A percentile compares a stretch with the other conserved stretches of the same genome.
These are phyloP conservation scores for Podaxis pistillaris DNA, from an alignment of 768 basidiomycete genomes.

Conservation along the genomic window DNA sequence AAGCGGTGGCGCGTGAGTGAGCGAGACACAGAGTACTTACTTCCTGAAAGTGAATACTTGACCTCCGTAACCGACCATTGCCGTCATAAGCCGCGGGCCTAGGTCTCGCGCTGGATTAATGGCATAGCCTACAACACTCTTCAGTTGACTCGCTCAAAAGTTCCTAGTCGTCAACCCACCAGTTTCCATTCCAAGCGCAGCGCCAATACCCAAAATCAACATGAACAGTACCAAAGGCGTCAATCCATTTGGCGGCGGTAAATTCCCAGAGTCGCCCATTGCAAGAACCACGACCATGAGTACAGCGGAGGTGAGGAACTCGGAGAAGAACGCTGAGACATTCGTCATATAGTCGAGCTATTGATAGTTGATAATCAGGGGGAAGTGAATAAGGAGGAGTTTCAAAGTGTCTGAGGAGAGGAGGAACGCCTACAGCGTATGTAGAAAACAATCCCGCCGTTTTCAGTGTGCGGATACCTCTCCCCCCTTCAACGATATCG, in stretches of 20 bases:
- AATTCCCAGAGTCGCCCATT: constrained; percentile 51
- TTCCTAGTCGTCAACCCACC: constrained; percentile 24
- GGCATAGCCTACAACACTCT: constrained; percentile 42
- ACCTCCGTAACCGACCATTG: constrained; percentile 72
- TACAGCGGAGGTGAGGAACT: constrained; percentile 56
- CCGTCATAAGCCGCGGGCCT: constrained; percentile 64
- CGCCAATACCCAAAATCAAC: constrained; percentile 55
- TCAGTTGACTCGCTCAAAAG: neutral
- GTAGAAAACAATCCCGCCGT: constrained; percentile 62
- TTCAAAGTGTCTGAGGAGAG: neutral
- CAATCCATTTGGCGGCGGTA: constrained; percentile 46
- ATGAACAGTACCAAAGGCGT: constrained; percentile 57
- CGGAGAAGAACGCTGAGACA: constrained; percentile 39
- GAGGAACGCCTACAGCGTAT: constrained; percentile 48
- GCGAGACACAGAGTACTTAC: constrained; percentile 26
- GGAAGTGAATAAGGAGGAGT: neutral
- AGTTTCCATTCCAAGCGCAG: constrained; percentile 62
- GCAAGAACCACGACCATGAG: constrained; percentile 55
- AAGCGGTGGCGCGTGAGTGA: constrained; percentile 12
- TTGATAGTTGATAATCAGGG: neutral
- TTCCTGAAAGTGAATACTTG: constrained; percentile 45
- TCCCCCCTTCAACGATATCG: constrained; percentile 58
- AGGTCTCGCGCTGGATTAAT: constrained; percentile 74
- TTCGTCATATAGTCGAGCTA: constrained; percentile 40
- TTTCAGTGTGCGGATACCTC: constrained; percentile 50